phyloP scores from a whole-genome alignment of 2,329 filamentous ascomycete species.

The Penicillium sp. region DNA sequence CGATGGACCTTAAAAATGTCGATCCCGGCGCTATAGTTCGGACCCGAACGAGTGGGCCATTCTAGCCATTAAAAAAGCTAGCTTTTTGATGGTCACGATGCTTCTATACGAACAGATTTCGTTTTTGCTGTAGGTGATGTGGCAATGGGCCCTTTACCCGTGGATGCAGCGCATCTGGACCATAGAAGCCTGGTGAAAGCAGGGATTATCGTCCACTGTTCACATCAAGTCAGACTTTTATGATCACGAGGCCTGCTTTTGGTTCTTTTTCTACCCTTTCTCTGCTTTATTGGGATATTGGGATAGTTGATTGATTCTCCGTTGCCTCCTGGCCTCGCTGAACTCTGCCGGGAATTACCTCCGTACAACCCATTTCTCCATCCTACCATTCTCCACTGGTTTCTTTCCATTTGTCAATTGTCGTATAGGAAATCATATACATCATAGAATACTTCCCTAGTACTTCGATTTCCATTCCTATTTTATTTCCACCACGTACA shows the following conservation, averaged over 20 bases:
- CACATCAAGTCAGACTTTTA: constrained; percentile 8
- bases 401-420: not conserved
- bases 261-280: too few species aligned
- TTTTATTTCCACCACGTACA: too few species aligned
- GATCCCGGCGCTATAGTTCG: constrained; percentile 13
- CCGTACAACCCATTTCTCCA: too few species aligned
- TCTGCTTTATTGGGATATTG: too few species aligned
- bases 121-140: not conserved
- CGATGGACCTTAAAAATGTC: constrained; percentile 8
- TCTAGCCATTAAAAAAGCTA: too few species aligned
- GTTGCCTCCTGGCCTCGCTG: too few species aligned
- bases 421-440: too few species aligned
- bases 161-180: constrained; percentile 8
- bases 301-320: too few species aligned
- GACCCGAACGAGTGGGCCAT: constrained; percentile 12
- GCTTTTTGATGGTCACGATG: not conserved
- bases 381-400: not conserved
- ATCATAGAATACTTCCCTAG: too few species aligned
- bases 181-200: constrained; percentile 29
- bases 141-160: not conserved
- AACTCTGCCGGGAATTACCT: too few species aligned
- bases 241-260: constrained; percentile 26
- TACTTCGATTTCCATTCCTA: too few species aligned
- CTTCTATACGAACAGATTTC: not conserved
- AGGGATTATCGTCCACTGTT: not conserved